Percentiles rank a stretch among this genome's conserved stretches.
These are phyloP conservation scores for Dictyostelium purpureum DNA, from an alignment of 78 protist species.

Conservation along the genomic window DNA sequence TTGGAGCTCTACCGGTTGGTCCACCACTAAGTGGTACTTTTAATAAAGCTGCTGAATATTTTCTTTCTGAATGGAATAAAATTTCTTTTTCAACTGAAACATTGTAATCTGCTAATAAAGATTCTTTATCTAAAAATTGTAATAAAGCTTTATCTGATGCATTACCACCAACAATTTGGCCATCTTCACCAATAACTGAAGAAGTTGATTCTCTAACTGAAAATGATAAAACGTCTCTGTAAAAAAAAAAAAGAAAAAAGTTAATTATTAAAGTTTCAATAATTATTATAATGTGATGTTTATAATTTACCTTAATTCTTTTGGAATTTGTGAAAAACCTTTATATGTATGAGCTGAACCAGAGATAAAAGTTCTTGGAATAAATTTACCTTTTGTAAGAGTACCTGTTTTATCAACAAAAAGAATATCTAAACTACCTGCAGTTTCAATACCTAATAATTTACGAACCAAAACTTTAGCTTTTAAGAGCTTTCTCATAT, in stretches of 20 bases:
- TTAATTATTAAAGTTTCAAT: background rate
- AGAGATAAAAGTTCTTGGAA: conserved; percentile 62
- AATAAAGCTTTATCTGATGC: conserved; percentile 83
- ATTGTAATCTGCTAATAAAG: conserved; percentile 41
- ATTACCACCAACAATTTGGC: conserved; percentile 84
- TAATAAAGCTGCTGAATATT: conserved; percentile 70
- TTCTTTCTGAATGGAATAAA: conserved; percentile 76
- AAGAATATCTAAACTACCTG: conserved; percentile 80
- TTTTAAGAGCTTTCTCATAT: conserved; percentile 83
- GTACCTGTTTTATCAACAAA: conserved; percentile 89
- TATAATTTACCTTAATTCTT: conserved; percentile 21
- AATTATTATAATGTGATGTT: background rate
- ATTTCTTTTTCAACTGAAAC: conserved; percentile 60
- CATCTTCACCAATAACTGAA: conserved; percentile 78
- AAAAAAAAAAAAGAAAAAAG: background rate
- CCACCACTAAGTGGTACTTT: conserved; percentile 60
- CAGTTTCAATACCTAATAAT: conserved; percentile 85
- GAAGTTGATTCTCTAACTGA: conserved; percentile 81
- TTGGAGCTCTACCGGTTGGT: conserved; percentile 67
- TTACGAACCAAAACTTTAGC: conserved; percentile 87
- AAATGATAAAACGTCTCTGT: conserved; percentile 65
- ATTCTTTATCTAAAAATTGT: conserved; percentile 55
- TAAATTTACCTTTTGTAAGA: conserved; percentile 81
- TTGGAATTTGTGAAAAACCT: conserved; percentile 62
- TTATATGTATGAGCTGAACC: conserved; percentile 66